Conservation (phyloP, 2,329 filamentous ascomycete species). For the Penicillium sp. region DNA sequence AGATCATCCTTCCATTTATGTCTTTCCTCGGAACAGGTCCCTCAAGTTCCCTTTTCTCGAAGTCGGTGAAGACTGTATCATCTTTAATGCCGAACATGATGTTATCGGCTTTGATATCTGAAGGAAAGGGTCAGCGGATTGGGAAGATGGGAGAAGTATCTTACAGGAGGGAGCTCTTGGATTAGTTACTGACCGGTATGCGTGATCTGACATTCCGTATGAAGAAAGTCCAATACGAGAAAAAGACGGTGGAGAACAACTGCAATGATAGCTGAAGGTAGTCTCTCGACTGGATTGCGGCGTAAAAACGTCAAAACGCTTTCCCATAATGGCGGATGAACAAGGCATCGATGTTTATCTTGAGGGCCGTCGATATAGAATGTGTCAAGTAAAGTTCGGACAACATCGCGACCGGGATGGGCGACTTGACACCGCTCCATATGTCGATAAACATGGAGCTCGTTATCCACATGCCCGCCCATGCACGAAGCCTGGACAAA, state of each 20-base stretch:
- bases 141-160: no score
- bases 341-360: constrained; percentile 32
- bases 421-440: constrained; percentile 25
- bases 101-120: constrained; percentile 46
- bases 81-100: constrained; percentile 43
- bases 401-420: constrained; percentile 26
- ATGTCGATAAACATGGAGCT: constrained; percentile 42
- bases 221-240: constrained; percentile 9
- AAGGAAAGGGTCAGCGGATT: no score
- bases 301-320: constrained; percentile 37
- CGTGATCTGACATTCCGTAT: constrained; percentile 8
- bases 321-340: constrained; percentile 42
- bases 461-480: constrained; percentile 29
- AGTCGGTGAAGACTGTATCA: constrained; percentile 37
- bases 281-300: constrained; percentile 37
- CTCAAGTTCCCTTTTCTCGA: constrained; percentile 39
- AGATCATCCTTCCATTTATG: constrained; percentile 38
- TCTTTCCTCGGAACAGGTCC: constrained; percentile 42
- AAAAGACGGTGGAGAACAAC: constrained; percentile 8
- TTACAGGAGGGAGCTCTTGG: no score
- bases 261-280: constrained; percentile 24
- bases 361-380: constrained; percentile 30
- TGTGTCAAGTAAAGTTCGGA: constrained; percentile 30
- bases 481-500: constrained; percentile 25
- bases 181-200: constrained; percentile 3